Percentiles rank a stretch among this genome's conserved stretches.
Conservation (phyloP, 176 grass and related monocot species). For the Puya raimondii region DNA sequence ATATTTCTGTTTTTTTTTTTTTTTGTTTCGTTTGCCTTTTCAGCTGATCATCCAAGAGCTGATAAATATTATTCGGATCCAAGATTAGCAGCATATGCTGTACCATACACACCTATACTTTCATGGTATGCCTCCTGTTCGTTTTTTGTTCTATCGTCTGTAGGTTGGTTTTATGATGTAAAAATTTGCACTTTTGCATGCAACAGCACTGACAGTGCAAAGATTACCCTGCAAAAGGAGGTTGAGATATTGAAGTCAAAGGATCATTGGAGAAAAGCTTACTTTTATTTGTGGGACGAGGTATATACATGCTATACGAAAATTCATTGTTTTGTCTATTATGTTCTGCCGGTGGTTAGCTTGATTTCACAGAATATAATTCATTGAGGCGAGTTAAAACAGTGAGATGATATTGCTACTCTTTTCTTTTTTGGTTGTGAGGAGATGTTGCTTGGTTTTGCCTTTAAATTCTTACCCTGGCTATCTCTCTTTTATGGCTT, state of each 20-base stretch:
- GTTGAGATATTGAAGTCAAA: slow-evolving; percentile 77
- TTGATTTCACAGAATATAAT: neutral
- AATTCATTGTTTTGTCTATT: neutral
- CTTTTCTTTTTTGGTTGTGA: neutral
- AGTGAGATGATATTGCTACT: neutral
- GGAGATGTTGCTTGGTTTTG: neutral
- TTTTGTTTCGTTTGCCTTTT: slow-evolving; percentile 24
- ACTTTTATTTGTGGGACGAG: slow-evolving; percentile 99
- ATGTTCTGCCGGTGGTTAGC: neutral
- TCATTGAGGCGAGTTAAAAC: slow-evolving; percentile 2
- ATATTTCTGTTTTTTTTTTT: neutral
- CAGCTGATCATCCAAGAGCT: slow-evolving; percentile 93
- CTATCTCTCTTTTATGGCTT: slow-evolving; percentile 1
- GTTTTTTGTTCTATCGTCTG: neutral
- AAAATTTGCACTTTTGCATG: slow-evolving; percentile 6
- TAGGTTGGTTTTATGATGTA: too few species aligned
- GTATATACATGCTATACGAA: slow-evolving; percentile 24
- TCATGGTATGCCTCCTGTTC: slow-evolving; percentile 50
- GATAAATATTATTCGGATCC: slow-evolving; percentile 89
- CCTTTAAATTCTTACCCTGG: neutral
- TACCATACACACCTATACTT: slow-evolving; percentile 89
- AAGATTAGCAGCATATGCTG: slow-evolving; percentile 95
- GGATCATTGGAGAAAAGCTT: slow-evolving; percentile 87
- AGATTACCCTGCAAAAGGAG: slow-evolving; percentile 72
- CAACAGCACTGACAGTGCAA: slow-evolving; percentile 65